Conservation (phyloP, 225 moss, liverwort and hornwort genomes). For the Climacium dendroides region DNA sequence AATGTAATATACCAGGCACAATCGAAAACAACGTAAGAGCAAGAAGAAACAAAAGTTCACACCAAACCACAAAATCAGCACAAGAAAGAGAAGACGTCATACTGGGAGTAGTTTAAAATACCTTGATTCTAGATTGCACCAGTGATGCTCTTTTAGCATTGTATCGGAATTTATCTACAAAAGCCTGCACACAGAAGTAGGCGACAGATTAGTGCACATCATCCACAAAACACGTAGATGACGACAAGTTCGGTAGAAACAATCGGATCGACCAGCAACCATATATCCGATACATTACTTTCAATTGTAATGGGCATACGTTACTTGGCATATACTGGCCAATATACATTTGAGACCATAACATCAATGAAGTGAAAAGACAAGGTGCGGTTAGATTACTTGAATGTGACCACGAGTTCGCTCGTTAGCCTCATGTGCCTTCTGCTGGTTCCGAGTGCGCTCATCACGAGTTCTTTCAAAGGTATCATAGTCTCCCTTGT, state of each 20-base stretch:
- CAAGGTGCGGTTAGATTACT: slow-evolving; percentile 1
- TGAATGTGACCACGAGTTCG: slow-evolving; percentile 94
- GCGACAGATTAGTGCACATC: slow-evolving; percentile 2
- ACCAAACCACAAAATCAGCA: background rate
- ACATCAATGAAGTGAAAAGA: background rate
- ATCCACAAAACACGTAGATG: background rate
- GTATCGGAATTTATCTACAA: slow-evolving; percentile 96
- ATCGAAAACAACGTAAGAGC: background rate
- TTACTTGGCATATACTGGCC: background rate
- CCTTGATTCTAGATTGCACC: slow-evolving; percentile 99
- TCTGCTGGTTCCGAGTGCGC: slow-evolving; percentile 88
- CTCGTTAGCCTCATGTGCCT: slow-evolving; percentile 94
- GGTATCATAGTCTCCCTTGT: slow-evolving; percentile 97
- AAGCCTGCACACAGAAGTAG: slow-evolving; percentile 48
- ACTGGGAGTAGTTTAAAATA: background rate
- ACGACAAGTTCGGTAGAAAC: background rate
- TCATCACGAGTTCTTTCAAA: slow-evolving; percentile 96
- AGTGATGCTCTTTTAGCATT: slow-evolving; percentile 98
- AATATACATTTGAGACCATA: background rate
- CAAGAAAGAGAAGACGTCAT: background rate
- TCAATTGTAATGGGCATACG: background rate
- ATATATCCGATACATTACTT: background rate
- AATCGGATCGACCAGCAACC: background rate
- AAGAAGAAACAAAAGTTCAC: background rate
- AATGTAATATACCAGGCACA: background rate